Base-by-base conservation (phyloP, 768 basidiomycete species). In the Pleurotus sapidus region DNA sequence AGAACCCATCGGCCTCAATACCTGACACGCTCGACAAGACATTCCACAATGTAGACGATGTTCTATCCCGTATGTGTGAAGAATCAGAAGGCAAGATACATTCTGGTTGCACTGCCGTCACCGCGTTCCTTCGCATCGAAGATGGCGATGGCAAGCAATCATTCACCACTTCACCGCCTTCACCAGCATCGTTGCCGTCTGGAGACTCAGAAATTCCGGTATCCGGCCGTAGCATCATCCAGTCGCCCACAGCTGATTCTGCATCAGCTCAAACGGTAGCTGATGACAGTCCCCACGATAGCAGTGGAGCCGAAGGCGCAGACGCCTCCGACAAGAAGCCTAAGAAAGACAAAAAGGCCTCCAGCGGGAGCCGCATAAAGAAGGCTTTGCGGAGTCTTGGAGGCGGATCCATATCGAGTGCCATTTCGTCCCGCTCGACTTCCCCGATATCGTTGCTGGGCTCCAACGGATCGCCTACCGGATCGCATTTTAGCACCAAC, bases 21-120 rank as follows among this genome's bases (percentile, higher is more conserved):
- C 95, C 96, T 2, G 95, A 96, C 64, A 69, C 95, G 58, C 83
- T 98, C 58, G 98, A 98, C 69, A 78, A 88, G 66, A 94, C 97
- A 3, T 99, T 98, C 77, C 95, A 97, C 70, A 81, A 84, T 40
- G 97, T 98, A 57, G 97, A 99, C 67, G 80, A 75, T 47, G 79
- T 82, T 57, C 81, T 99, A 30, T 95, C 93, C 15, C 82, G 79
- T 47, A 86, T 98, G 65, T 88, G 94, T 55, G 89, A 91, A 65
- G 86, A 89, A 61, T 90, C 90, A 5, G 88, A 91, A 40, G 93
- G 93, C 63, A 94, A 92, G 70, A 95, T 96, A 49, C 93, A 96
- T 65, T 95, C 93, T 5, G 97, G 97, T 1, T 98, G 96, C 67
- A 99, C 97, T 3, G 97, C 93, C 4, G 97, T 97, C 37, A 95